These are phyloP conservation scores for Neodidymelliopsis sp. DNA, from an alignment of 2,329 filamentous ascomycete genomes.

Conservation along the genomic window DNA sequence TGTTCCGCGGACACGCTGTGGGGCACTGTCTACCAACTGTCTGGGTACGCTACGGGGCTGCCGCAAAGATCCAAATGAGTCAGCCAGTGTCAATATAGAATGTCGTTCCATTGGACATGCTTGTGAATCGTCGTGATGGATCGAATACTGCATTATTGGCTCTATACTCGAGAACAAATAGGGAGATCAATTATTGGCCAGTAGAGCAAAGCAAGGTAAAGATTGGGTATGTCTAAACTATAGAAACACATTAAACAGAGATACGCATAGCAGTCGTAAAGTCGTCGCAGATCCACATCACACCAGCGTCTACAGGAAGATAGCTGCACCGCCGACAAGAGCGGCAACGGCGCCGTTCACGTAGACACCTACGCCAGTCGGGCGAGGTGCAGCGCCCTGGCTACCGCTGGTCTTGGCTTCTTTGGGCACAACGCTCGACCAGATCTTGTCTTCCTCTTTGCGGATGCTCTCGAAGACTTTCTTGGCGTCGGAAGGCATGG, in stretches of 20 bases:
- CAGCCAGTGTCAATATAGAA: no score
- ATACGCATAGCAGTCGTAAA: no score
- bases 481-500: constrained; percentile 12
- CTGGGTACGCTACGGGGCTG: no score
- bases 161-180: no score
- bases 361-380: constrained; percentile 4
- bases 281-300: not conserved
- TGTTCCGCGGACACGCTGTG: no score
- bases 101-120: no score
- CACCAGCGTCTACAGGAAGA: not conserved
- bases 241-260: not conserved
- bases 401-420: constrained; percentile 8
- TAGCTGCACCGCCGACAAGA: constrained; percentile 11
- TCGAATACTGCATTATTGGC: no score
- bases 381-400: constrained; percentile 13
- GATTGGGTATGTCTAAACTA: constrained; percentile 10
- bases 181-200: no score
- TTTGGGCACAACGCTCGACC: constrained; percentile 13
- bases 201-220: not conserved
- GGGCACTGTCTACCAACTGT: no score
- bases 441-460: constrained; percentile 16
- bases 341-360: constrained; percentile 11
- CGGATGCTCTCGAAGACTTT: constrained; percentile 15
- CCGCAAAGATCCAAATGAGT: no score
- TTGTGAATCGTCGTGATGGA: no score